These are phyloP conservation scores for Blastocystis sp. DNA, from an alignment of 352 stramenopile species.

Conservation along the genomic window DNA sequence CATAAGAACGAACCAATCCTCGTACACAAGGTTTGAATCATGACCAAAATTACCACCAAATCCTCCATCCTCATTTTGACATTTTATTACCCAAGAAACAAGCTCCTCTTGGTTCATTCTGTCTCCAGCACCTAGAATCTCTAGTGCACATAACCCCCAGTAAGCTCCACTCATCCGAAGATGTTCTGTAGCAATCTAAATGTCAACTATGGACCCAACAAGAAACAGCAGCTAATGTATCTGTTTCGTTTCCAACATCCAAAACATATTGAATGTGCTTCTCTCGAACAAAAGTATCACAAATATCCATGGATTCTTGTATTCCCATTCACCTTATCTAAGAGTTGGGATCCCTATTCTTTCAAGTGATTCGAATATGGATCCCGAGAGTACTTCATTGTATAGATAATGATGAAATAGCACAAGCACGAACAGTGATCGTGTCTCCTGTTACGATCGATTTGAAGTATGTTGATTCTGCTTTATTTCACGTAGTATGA, in stretches of 20 bases:
- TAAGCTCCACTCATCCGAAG: slow-evolving; percentile 94
- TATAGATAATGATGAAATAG: background rate
- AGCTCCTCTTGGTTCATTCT: slow-evolving; percentile 77
- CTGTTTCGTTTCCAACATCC: slow-evolving; percentile 63
- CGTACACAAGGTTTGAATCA: slow-evolving; percentile 90
- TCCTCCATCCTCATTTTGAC: slow-evolving; percentile 79
- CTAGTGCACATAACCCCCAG: slow-evolving; percentile 89
- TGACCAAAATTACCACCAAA: slow-evolving; percentile 91
- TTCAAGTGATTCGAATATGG: background rate
- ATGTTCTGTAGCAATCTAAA: slow-evolving; percentile 88
- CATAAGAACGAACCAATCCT: background rate
- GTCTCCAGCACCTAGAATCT: slow-evolving; percentile 80
- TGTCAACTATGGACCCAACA: background rate
- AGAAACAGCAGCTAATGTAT: slow-evolving; percentile 62
- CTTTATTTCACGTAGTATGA: background rate
- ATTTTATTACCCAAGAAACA: slow-evolving; percentile 87
- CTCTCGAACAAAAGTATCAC: slow-evolving; percentile 54
- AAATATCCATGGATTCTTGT: slow-evolving; percentile 17
- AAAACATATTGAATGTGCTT: slow-evolving; percentile 64
- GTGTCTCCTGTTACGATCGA: slow-evolving; percentile 42
- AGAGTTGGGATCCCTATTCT: background rate
- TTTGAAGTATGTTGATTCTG: background rate
- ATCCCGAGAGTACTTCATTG: slow-evolving; percentile 19
- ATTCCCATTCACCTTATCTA: background rate
- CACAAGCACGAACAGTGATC: slow-evolving; percentile 4